phyloP scores from a whole-genome alignment of 495 filamentous ascomycete genomes.

The Penicillium antarcticum region DNA sequence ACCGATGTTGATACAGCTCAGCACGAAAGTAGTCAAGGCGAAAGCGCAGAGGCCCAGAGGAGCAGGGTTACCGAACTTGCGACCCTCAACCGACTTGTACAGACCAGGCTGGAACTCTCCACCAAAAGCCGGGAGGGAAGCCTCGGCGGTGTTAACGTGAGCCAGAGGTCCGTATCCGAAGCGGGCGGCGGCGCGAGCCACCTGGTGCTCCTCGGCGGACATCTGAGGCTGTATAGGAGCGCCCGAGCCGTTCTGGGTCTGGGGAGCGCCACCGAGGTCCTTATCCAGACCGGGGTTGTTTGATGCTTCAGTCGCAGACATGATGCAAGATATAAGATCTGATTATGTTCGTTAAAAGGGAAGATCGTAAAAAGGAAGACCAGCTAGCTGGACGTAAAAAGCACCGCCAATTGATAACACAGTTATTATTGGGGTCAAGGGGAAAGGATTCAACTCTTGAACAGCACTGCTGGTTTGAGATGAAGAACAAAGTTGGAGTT shows the following conservation, averaged over 20 bases:
- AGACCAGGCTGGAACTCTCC: slow-evolving; percentile 96
- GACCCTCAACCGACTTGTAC: slow-evolving; percentile 68
- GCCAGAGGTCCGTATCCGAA: slow-evolving; percentile 65
- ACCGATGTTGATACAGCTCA: slow-evolving; percentile 79
- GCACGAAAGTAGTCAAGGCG: slow-evolving; percentile 92
- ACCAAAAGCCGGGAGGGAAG: slow-evolving; percentile 76
- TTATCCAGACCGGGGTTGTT: slow-evolving; percentile 32
- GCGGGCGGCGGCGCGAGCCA: slow-evolving; percentile 44
- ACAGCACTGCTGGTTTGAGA: slow-evolving; percentile 35
- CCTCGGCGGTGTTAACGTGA: slow-evolving; percentile 61
- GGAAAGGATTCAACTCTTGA: slow-evolving; percentile 17
- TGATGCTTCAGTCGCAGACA: slow-evolving; percentile 27
- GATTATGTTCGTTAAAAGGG: background rate
- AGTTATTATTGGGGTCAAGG: slow-evolving; percentile 18
- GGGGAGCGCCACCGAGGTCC: slow-evolving; percentile 25
- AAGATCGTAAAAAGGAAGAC: slow-evolving; percentile 6
- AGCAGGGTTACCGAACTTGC: slow-evolving; percentile 86
- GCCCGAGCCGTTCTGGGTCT: slow-evolving; percentile 10
- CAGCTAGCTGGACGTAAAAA: slow-evolving; percentile 25
- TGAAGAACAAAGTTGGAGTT: slow-evolving; percentile 18
- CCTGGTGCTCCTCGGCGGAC: slow-evolving; percentile 45
- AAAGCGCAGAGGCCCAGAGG: slow-evolving; percentile 86
- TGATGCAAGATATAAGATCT: slow-evolving; percentile 15
- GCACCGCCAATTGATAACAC: slow-evolving; percentile 19
- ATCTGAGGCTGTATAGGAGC: slow-evolving; percentile 29